A percentile compares a stretch with the other conserved stretches of the same genome.
These are phyloP conservation scores for Diaporthe sp. DNA, from an alignment of 2,329 filamentous ascomycete species.

Conservation along the genomic window DNA sequence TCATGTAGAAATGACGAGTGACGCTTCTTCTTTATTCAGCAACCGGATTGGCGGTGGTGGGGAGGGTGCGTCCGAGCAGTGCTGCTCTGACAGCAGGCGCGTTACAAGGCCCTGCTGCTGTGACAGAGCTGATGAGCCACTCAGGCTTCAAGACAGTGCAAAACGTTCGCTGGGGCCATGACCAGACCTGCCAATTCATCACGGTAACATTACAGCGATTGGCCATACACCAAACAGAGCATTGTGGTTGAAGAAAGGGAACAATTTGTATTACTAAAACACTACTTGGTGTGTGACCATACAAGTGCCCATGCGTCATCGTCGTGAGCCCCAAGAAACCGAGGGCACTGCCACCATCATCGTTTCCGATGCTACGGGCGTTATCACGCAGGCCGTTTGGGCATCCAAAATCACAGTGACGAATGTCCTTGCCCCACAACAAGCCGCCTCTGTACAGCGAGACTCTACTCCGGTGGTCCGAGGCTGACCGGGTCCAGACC, in stretches of 20 bases:
- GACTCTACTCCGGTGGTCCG: constrained; percentile 52
- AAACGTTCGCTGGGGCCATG: not conserved
- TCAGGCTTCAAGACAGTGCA: not conserved
- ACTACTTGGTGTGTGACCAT: constrained; percentile 9
- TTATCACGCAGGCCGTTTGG: constrained; percentile 3
- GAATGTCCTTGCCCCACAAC: constrained; percentile 10
- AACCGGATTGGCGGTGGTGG: not conserved
- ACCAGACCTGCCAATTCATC: not conserved
- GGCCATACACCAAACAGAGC: too few relatives aligned
- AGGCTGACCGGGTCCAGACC: constrained; percentile 68
- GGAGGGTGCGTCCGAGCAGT: not conserved
- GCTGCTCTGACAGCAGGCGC: not conserved
- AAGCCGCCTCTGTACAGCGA: not conserved
- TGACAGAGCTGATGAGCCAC: not conserved
- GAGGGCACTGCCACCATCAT: constrained; percentile 27
- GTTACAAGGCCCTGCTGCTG: not conserved
- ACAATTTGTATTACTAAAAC: constrained; percentile 1
- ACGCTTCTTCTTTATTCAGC: not conserved
- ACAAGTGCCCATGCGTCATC: not conserved
- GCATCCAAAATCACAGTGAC: constrained; percentile 16
- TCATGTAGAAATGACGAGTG: not conserved
- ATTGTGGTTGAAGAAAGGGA: not conserved
- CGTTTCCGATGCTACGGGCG: not conserved
- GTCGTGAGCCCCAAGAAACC: not conserved
- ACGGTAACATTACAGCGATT: not conserved